Evolutionary conservation across 2,329 filamentous ascomycete genomes (phyloP), one percentile per base, ranked within the genome.

Genomic region (Plectosphaerella sp.): DNA sequence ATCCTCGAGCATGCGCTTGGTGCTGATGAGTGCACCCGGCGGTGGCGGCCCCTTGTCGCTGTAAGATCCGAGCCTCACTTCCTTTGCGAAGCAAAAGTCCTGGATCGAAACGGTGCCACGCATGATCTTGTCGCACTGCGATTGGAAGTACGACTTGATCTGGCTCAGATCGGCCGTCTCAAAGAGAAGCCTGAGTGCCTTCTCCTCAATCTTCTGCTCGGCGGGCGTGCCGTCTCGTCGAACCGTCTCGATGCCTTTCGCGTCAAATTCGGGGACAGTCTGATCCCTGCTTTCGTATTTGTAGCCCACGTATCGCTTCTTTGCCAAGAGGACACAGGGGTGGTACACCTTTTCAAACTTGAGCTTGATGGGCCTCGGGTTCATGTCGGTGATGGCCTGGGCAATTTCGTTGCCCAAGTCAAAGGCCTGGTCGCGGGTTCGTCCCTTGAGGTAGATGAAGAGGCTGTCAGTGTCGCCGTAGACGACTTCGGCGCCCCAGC

Each of bases 321-420:
- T 99, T 16, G 95, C 91, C 0, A 99, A 79, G 5, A 99, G 78
- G 0, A 97, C 85, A 65, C 93, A 97, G 0, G 95, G 94, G 57
- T 96, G 89, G 68, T 99, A 99, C 2, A 99, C 93, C 62, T 99
- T 99, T 67, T 99, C 94, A 60, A 99, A 97, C 66, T 97, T 97
- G 57, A 99, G 86, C 70, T 96, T 97, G 59, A 99, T 77, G 0
- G 94, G 94, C 1, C 87, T 83, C 2, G 94, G 95, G 63, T 97
- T 99, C 74, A 89, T 87, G 51, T 90, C 82, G 0, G 94, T 97
- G 52, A 99, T 84, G 14, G 87, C 86, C 62, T 88, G 83, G 35
- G 92, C 88, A 55, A 99, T 99, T 64, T 97, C 93, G 59, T 92
- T 84, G 28, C 94, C 95, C 50, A 99, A 91, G 51, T 87, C 80